Base-by-base conservation (phyloP, 176 grass and related monocot genomes). In the Cenchrus americanus region DNA sequence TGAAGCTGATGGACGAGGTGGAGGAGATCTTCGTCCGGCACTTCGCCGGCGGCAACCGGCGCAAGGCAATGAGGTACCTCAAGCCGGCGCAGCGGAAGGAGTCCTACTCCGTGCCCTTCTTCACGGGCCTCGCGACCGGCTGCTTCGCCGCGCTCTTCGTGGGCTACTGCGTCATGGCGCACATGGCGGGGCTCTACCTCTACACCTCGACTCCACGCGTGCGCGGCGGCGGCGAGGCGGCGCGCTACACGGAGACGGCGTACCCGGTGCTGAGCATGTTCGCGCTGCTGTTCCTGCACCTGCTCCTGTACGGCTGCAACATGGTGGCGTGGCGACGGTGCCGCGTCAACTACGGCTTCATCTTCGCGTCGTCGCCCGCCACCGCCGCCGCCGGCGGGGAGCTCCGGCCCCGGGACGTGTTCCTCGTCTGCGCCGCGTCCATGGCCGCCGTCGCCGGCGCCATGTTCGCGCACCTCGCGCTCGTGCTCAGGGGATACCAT, bases 211-310 rank as follows among this genome's bases (percentile, higher is more conserved):
- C 50, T 71, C 81, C 10, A 62, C 65, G 59, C 24, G 83, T 71
- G 0, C 13, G 75, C 76, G 19, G 79, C 76, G 75, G 42, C 88
- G 77, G 61, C 5, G 82, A 78, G 34, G 49, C 84, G 19, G 83
- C 83, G 50, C 52, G 15, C 15, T 97, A 97, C 86, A 94, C 93
- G 94, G 94, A 94, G 75, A 97, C 91, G 11, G 86, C 84, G 57
- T 97, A 97, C 86, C 94, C 89, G 62, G 94, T 97, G 22, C 64
- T 97, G 43, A 97, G 91, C 89, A 90, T 90, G 91, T 94, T 93
- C 84, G 87, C 78, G 83, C 75, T 94, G 77, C 65, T 97, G 84
- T 94, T 94, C 77, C 89, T 97, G 68, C 94, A 97, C 79, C 47
- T 97, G 64, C 87, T 97, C 76, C 69, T 97, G 59, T 94, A 94